These are phyloP conservation scores for Avena atlantica DNA, from an alignment of 176 grass and related monocot species.

Conservation along the genomic window DNA sequence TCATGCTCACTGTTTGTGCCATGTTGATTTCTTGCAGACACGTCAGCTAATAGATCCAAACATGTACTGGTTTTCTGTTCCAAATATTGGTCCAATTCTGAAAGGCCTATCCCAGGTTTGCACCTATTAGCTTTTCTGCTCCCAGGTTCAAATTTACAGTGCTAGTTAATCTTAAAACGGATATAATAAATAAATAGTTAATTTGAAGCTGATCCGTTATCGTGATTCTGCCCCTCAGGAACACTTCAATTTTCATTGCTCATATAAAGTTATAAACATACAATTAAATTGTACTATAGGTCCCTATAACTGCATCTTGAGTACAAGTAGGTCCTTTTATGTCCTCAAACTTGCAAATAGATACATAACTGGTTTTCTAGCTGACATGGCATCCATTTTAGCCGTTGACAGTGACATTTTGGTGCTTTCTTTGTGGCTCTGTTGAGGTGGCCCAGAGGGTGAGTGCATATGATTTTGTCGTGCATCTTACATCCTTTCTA, in stretches of 20 bases:
- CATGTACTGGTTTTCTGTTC: slow-evolving; percentile 91
- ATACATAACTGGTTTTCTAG: not conserved
- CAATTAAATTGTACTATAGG: not conserved
- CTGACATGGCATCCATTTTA: not conserved
- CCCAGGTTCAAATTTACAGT: not conserved
- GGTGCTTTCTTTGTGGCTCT: not conserved
- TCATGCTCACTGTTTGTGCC: slow-evolving; percentile 25
- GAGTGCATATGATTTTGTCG: not conserved
- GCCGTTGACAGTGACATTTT: not conserved
- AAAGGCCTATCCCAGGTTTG: slow-evolving; percentile 89
- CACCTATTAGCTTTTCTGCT: not conserved
- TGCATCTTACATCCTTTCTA: not conserved
- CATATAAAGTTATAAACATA: no score
- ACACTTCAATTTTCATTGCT: no score
- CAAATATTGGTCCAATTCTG: slow-evolving; percentile 72
- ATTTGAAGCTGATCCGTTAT: not conserved
- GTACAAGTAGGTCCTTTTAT: not conserved
- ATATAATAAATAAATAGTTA: not conserved
- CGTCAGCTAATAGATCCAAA: slow-evolving; percentile 86
- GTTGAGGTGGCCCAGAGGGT: not conserved
- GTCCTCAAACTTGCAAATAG: not conserved
- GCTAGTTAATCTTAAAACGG: not conserved
- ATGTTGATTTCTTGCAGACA: slow-evolving; percentile 59
- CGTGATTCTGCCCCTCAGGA: no score
- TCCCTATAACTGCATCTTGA: not conserved